Percentiles rank a stretch among this genome's conserved stretches.
These are phyloP conservation scores for Incumbomyces lentus DNA, from an alignment of 2,329 filamentous ascomycete species.

Conservation along the genomic window DNA sequence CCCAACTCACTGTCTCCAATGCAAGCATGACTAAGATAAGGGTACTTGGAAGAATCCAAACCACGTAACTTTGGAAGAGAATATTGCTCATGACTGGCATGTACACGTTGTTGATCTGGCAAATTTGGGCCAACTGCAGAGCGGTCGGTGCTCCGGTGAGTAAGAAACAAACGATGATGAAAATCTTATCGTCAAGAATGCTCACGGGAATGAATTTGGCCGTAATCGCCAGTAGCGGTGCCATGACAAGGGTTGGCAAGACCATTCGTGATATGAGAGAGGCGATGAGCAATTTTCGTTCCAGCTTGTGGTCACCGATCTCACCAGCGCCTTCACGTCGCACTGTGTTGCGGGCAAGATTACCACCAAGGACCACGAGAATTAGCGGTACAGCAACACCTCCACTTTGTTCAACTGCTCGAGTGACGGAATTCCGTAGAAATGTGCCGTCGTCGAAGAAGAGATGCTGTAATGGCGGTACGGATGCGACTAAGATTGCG, in stretches of 20 bases:
- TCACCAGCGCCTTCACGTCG: conserved; percentile 56
- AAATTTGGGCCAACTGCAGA: conserved; percentile 92
- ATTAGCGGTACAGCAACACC: conserved; percentile 91
- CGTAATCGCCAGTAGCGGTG: conserved; percentile 71
- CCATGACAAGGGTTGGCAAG: conserved; percentile 83
- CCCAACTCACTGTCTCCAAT: conserved; percentile 88
- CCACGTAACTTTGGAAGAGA: conserved; percentile 91
- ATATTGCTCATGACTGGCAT: conserved; percentile 89
- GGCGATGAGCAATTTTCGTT: conserved; percentile 72
- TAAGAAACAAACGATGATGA: conserved; percentile 94
- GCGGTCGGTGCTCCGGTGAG: conserved; percentile 89
- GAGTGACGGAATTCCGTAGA: conserved; percentile 82
- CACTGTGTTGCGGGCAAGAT: conserved; percentile 83
- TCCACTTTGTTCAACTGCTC: conserved; percentile 73
- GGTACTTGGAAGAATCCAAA: conserved; percentile 94
- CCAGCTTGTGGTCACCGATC: conserved; percentile 56
- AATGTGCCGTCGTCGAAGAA: conserved; percentile 89
- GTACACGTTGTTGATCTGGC: conserved; percentile 94
- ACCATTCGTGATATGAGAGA: conserved; percentile 84
- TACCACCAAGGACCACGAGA: conserved; percentile 86
- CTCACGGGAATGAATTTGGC: conserved; percentile 88
- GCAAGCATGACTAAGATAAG: conserved; percentile 82
- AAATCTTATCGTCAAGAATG: conserved; percentile 95
- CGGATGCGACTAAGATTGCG: conserved; percentile 81
- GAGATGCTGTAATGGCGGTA: conserved; percentile 67